Evolutionary conservation across 2,329 filamentous ascomycete species (phyloP), one percentile per base, ranked within the genome.

Genomic region (Sarocladiaceae sp.): DNA sequence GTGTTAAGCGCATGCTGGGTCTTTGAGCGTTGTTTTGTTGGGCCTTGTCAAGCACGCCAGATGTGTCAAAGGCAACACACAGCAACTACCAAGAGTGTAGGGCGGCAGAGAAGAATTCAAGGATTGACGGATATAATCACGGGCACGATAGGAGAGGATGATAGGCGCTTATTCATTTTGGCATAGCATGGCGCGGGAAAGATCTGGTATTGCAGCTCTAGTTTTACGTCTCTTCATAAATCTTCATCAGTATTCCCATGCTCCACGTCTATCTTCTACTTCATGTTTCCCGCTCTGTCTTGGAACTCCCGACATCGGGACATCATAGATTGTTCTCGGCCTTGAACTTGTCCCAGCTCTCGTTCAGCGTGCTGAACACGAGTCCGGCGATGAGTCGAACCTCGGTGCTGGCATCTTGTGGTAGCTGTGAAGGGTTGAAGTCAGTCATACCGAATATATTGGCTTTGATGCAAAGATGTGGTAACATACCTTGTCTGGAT

Each of bases 401-500:
- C 67, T 88, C 84, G 0, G 83, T 87, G 52, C 67, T 79, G 29
- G 84, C 82, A 56, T 84, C 76, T 69, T 83, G 82, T 2, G 83
- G 74, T 55, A 88, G 73, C 84, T 87, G 59, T 36, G 51, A n/a
- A n/a, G 3, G 5, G 13, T 8, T 33, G 23, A 53, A 6, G 46
- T 33, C 29, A 42, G 40, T 13, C 17, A 4, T 6, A 29, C 11
- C 11, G n/a, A n/a, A n/a, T n/a, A n/a, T n/a, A n/a, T n/a, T n/a
- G n/a, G n/a, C n/a, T n/a, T n/a, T n/a, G n/a, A n/a, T 13, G 22
- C 23, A 25, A 8, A 18, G 22, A 26, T 54, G 29, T 31, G 15
- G 23, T 7, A 8, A 69, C 83, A 71, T 77, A 97, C 94, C 87
- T 99, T 99, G 69, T 99, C 94, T 55, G 94, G 94, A 78, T 99